Conservation (phyloP, 352 stramenopile genomes). For the Phytopythium mirpurense region DNA sequence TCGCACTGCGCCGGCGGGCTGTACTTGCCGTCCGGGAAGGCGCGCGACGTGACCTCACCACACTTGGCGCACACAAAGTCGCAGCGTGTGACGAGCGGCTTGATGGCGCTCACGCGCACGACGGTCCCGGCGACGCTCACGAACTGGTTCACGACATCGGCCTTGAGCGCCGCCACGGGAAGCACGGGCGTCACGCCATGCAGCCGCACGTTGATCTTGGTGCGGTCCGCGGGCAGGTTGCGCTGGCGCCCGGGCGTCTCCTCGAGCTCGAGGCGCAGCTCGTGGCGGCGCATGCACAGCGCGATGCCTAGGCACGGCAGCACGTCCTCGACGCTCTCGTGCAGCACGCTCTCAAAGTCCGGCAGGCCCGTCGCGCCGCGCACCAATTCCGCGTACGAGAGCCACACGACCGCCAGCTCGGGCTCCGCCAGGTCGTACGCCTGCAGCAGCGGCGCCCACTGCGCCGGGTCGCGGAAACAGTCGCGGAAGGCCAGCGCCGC, state of each 20-base stretch:
- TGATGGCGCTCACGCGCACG: conserved; percentile 81
- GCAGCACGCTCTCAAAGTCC: conserved; percentile 50
- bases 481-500: conserved; percentile 49
- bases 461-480: conserved; percentile 41
- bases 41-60: conserved; percentile 53
- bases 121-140: conserved; percentile 69
- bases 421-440: conserved; percentile 45
- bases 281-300: conserved; percentile 55
- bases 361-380: conserved; percentile 27
- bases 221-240: conserved; percentile 34
- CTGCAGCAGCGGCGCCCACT: conserved; percentile 49
- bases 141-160: conserved; percentile 74
- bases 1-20: conserved; percentile 56
- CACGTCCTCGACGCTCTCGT: conserved; percentile 53
- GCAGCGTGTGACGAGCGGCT: conserved; percentile 79
- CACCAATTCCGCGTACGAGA: conserved; percentile 49
- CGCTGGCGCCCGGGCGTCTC: conserved; percentile 34
- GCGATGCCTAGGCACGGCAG: conserved; percentile 60
- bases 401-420: conserved; percentile 43
- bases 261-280: conserved; percentile 49
- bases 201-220: conserved; percentile 57
- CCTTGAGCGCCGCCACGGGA: conserved; percentile 66
- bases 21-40: conserved; percentile 84
- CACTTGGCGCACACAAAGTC: conserved; percentile 87
- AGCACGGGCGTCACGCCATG: conserved; percentile 62